These are phyloP conservation scores for Parafenestella ontariensis DNA, from an alignment of 2,329 filamentous ascomycete species.

Conservation along the genomic window DNA sequence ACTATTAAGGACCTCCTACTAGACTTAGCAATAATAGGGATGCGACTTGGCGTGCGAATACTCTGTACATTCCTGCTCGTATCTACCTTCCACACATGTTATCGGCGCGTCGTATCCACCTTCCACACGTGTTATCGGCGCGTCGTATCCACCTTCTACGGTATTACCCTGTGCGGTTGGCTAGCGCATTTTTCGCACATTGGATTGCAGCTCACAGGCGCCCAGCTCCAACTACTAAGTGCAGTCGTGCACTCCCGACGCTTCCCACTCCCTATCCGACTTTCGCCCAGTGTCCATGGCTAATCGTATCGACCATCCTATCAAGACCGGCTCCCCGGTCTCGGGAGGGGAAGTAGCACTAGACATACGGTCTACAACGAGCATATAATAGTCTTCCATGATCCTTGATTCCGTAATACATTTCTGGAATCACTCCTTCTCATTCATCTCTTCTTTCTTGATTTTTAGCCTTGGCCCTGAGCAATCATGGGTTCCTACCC, in stretches of 20 bases:
- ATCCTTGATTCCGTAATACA: neutral
- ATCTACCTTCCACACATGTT: neutral
- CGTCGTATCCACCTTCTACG: neutral
- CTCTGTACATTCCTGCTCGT: too few species aligned
- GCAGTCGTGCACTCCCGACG: too few species aligned
- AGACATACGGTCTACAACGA: neutral
- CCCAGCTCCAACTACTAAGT: too few species aligned
- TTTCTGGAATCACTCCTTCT: neutral
- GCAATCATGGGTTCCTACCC: neutral
- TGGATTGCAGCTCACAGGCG: too few species aligned
- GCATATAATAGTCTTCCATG: neutral
- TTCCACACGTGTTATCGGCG: too few species aligned
- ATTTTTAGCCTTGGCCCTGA: neutral
- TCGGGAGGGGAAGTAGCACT: neutral
- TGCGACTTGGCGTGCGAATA: too few species aligned
- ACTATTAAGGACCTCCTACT: too few species aligned
- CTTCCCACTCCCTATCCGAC: neutral
- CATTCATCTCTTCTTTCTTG: neutral
- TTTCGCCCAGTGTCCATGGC: neutral
- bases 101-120: neutral
- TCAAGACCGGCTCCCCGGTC: neutral
- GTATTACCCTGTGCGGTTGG: too few species aligned
- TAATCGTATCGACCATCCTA: neutral
- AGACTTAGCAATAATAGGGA: too few species aligned
- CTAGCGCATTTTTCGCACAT: too few species aligned